Evolutionary conservation across 441 rosid genomes (phyloP).

Genomic region (Viola pubescens): DNA sequence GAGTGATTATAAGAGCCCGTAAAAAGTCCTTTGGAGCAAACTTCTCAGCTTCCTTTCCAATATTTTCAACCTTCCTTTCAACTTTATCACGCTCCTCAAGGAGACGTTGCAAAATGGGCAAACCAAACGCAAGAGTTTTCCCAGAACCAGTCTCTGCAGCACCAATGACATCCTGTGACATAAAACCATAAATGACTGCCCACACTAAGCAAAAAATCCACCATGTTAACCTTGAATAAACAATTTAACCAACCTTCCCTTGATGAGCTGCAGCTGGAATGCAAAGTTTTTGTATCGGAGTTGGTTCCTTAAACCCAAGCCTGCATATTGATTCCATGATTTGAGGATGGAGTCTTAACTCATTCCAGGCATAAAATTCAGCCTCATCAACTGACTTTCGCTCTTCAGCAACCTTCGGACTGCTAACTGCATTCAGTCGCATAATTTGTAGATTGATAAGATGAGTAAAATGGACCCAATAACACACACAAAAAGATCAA

Average conservation of each 20-base stretch:
- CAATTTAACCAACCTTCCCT: conserved; percentile 53
- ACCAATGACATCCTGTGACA: conserved; percentile 79
- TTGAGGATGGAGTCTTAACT: conserved; percentile 72
- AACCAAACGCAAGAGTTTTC: conserved; percentile 96
- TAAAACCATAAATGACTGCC: conserved; percentile 8
- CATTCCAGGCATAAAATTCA: conserved; percentile 72
- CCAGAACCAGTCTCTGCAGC: conserved; percentile 99
- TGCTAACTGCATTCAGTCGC: conserved; percentile 24
- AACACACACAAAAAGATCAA: not conserved
- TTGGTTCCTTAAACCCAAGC: conserved; percentile 87
- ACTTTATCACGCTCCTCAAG: conserved; percentile 78
- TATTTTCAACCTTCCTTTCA: conserved; percentile 35
- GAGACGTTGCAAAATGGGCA: conserved; percentile 90
- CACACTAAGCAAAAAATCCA: conserved; percentile 9
- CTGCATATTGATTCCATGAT: conserved; percentile 64
- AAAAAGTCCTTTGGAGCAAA: conserved; percentile 61
- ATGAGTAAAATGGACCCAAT: not conserved
- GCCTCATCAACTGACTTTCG: conserved; percentile 45
- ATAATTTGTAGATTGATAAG: not conserved
- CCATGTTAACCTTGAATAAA: conserved; percentile 4
- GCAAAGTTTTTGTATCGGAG: conserved; percentile 82
- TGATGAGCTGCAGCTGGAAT: conserved; percentile 90
- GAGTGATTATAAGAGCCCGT: conserved; percentile 88
- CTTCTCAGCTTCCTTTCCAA: conserved; percentile 57
- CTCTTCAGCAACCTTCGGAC: conserved; percentile 26